Base-by-base conservation (phyloP, 2,329 filamentous ascomycete genomes). In the Podosphaera xanthii region DNA sequence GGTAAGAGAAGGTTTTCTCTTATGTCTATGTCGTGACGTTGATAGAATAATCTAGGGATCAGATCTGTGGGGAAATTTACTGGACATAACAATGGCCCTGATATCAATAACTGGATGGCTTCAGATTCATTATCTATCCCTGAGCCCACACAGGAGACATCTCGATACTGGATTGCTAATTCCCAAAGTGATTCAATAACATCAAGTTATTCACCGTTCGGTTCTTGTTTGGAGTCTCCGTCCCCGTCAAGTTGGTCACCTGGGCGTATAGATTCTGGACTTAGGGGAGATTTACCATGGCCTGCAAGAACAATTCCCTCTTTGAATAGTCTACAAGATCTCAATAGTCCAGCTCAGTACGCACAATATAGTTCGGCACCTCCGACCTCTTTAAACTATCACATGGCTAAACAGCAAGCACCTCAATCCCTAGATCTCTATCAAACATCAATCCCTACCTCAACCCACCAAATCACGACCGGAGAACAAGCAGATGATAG, bases 121-220 rank as follows among this genome's bases (percentile, higher is more conserved):
- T 61, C 66, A 38, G 65, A 68, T 59, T 62, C 64, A 38, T 65
- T 65, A 31, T 64, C 66, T 46, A 62, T 61, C n/a, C 61, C 73
- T 10, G 76, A 75, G 60, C 59, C 62, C 31, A 66, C 72, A 7
- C 69, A 69, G 46, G 74, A 76, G 34, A 63, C 75, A 61, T 56
- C 65, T 60, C 62, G 71, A 8, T 70, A 71, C 10, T 82, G 78
- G 79, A 70, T 74, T 61, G 67, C 72, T 5, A 78, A 76, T 63
- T 67, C 75, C 8, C 71, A 75, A 49, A 76, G 77, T 48, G 74
- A 77, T 6, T 73, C 77, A 8, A 70, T 78, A 40, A 74, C 74
- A 2, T 71, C 76, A 0, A 74, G 73, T 2, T 77, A 76, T 61
- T 75, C 76, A 4, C 72, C 76, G 1, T 80, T 77, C 64, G 70